Evolutionary conservation across 1,139 yeast species (phyloP), one percentile per base, ranked within the genome.

Genomic region (Saccharomycopsis hybrid): DNA sequence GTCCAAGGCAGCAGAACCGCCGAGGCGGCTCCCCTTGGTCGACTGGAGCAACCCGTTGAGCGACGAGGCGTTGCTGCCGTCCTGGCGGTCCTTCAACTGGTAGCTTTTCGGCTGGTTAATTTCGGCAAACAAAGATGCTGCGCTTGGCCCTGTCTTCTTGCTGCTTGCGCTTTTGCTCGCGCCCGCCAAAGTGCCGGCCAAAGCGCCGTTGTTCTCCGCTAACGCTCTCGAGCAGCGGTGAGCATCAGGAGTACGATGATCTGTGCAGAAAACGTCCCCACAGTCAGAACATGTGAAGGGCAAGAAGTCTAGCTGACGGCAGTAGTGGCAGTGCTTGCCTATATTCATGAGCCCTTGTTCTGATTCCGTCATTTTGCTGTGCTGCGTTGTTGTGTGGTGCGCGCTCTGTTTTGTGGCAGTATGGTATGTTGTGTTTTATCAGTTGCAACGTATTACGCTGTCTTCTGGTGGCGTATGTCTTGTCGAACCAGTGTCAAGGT

Each of bases 271-370:
- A 2, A 74, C 70, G n/a, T 65, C 62, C 13, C 73, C 65, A 60
- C 92, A 84, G 48, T 63, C 65, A 39, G 73, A 74, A 63, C 94
- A 85, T 39, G 68, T 70, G 63, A 79, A 83, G 1, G 94, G 90
- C 35, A 85, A 66, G 59, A 84, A 84, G 60, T 85, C 94, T 4
- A 82, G 63, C 58, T 75, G 78, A 47, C 77, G 70, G 62, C 94
- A 85, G 48, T 72, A 72, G 32, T 69, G 62, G 61, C 94, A 85
- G 60, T 82, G 84, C 55, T 77, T 70, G 3, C 92, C 92, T 5
- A 84, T 79, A 58, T 84, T 82, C 67, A 84, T 71, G 62, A 84
- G 66, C 18, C 81, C 81, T 44, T 50, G 33, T n/a, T n/a, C n/a
- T 1, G 48, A 29, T 18, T 36, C 46, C 24, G 43, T 48, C 42